A percentile compares a stretch with the other conserved stretches of the same genome.
These are phyloP conservation scores for Aspergillus sp. DNA, from an alignment of 2,329 filamentous ascomycete genomes.

Conservation along the genomic window DNA sequence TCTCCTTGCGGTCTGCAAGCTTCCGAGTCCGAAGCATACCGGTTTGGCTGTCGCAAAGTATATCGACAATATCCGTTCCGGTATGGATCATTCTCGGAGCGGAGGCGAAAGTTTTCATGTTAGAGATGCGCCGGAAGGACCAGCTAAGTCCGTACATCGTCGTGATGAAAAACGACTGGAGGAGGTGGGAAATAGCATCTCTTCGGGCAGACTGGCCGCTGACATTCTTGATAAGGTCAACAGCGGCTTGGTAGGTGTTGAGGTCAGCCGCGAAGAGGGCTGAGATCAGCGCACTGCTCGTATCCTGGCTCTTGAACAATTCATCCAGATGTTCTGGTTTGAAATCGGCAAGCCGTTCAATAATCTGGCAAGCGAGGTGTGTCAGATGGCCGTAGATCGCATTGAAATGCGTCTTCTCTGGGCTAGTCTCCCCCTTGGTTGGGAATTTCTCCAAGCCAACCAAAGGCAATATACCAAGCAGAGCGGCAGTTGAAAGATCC, in stretches of 20 bases:
- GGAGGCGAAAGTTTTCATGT: slow-evolving; percentile 58
- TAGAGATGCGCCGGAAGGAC: slow-evolving; percentile 55
- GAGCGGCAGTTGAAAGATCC: slow-evolving; percentile 70
- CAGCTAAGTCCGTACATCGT: slow-evolving; percentile 56
- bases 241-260: slow-evolving; percentile 73
- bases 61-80: slow-evolving; percentile 60
- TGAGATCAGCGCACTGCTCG: slow-evolving; percentile 72
- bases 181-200: slow-evolving; percentile 60
- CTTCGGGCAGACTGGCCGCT: slow-evolving; percentile 65
- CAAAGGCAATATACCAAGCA: slow-evolving; percentile 68
- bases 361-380: slow-evolving; percentile 65
- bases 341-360: slow-evolving; percentile 78
- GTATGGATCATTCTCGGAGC: slow-evolving; percentile 60
- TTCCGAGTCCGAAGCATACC: slow-evolving; percentile 59
- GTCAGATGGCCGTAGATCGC: slow-evolving; percentile 62
- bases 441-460: slow-evolving; percentile 73
- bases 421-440: slow-evolving; percentile 42
- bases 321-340: slow-evolving; percentile 64
- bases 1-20: slow-evolving; percentile 58
- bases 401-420: slow-evolving; percentile 73
- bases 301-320: slow-evolving; percentile 65
- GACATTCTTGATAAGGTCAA: slow-evolving; percentile 78
- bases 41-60: slow-evolving; percentile 62
- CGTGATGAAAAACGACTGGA: slow-evolving; percentile 56
- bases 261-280: slow-evolving; percentile 78